Conservation (phyloP, 768 basidiomycete genomes). For the Russula lepida region DNA sequence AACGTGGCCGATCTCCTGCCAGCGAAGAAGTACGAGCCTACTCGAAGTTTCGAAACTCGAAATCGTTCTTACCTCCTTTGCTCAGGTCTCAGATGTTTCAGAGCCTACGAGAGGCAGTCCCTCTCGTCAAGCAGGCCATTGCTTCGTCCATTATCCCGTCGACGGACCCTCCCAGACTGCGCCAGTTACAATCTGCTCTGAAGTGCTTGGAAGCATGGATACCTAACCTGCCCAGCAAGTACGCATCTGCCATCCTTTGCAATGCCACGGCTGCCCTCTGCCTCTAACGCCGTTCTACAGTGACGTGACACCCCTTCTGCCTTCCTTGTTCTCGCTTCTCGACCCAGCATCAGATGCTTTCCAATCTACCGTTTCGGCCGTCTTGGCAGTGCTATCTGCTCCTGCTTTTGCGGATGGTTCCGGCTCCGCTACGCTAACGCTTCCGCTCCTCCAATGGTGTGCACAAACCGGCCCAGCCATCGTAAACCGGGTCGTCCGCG, state of each 20-base stretch:
- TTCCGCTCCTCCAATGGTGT: slow-evolving; percentile 80
- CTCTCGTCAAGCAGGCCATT: slow-evolving; percentile 66
- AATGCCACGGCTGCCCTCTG: neutral
- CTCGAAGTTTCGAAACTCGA: neutral
- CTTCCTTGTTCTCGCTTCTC: slow-evolving; percentile 46
- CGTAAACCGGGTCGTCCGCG: slow-evolving; percentile 20
- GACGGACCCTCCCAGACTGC: slow-evolving; percentile 26
- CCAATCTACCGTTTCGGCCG: slow-evolving; percentile 42
- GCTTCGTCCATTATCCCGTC: slow-evolving; percentile 43
- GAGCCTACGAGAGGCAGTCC: slow-evolving; percentile 56
- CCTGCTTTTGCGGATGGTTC: slow-evolving; percentile 65
- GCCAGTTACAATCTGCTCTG: slow-evolving; percentile 60
- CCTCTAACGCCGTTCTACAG: slow-evolving; percentile 29
- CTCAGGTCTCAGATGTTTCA: slow-evolving; percentile 54
- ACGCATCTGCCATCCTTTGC: slow-evolving; percentile 21
- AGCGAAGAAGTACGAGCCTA: slow-evolving; percentile 52
- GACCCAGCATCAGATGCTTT: slow-evolving; percentile 25
- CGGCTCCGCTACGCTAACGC: slow-evolving; percentile 64
- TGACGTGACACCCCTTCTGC: slow-evolving; percentile 61
- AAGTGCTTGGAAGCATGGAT: slow-evolving; percentile 85
- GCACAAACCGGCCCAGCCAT: slow-evolving; percentile 46
- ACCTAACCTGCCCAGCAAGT: slow-evolving; percentile 59
- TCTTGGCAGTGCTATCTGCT: slow-evolving; percentile 60
- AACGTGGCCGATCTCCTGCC: slow-evolving; percentile 66
- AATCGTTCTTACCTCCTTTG: slow-evolving; percentile 1